Evolutionary conservation across 2,329 filamentous ascomycete species (phyloP).

Genomic region (Sarocladium brachiariae): DNA sequence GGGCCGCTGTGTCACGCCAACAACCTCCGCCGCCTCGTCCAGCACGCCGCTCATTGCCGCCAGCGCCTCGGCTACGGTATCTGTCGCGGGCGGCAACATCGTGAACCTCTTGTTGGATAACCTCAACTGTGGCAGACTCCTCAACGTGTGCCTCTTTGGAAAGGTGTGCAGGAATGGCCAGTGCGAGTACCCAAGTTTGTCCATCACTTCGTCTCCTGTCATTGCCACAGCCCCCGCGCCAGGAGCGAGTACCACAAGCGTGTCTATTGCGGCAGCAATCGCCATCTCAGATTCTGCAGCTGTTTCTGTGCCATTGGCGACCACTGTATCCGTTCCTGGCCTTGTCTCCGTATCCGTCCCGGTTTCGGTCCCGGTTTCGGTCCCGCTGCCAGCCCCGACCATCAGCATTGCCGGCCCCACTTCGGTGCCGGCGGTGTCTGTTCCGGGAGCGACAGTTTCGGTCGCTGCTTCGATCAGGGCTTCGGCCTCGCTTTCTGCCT

Average conservation of each 20-base stretch:
- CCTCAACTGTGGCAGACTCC: slow-evolving; percentile 2
- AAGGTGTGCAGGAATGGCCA: neutral
- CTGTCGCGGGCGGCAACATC: slow-evolving; percentile 3
- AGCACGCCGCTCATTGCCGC: neutral
- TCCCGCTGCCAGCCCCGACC: neutral
- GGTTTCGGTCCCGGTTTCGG: no score
- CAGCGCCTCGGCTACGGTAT: neutral
- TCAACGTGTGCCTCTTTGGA: slow-evolving; percentile 5
- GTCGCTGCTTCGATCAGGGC: neutral
- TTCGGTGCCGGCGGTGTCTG: neutral
- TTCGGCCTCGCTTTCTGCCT: neutral
- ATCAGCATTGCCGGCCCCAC: slow-evolving; percentile 1
- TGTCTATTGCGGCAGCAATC: neutral
- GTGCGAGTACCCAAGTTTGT: neutral
- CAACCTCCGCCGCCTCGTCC: neutral
- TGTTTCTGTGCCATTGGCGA: neutral
- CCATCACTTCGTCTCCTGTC: neutral
- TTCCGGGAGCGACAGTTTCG: neutral
- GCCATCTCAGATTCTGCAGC: neutral
- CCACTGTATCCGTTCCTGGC: neutral
- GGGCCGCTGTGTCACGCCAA: neutral
- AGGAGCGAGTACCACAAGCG: neutral
- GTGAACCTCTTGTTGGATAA: neutral
- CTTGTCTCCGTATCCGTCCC: neutral
- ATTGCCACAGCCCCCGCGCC: neutral